Evolutionary conservation across 2,329 filamentous ascomycete species (phyloP), one percentile per base, ranked within the genome.

Genomic region (Trichophyton simii): DNA sequence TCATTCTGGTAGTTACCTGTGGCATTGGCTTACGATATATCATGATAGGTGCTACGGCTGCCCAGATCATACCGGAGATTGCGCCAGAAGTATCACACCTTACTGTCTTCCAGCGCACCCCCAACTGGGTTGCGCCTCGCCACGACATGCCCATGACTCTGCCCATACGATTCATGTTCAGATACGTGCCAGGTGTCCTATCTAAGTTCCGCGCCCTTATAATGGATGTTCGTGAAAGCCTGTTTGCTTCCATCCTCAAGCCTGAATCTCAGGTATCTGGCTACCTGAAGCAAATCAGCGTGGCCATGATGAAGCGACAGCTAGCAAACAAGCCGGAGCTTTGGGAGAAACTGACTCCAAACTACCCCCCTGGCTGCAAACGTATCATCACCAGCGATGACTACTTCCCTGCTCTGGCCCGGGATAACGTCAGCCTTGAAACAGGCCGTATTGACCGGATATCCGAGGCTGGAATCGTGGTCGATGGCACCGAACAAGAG

Each of bases 71-170:
- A 34, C 82, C 82, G 0, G 81, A 83, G 59, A 74, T 84, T 38
- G 77, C 78, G 1, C 79, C 80, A 50, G 72, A 76, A 2, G 79
- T 78, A 8, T 73, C 76, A 1, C 72, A 77, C 11, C 69, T 85
- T 15, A 79, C 78, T 0, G 71, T 85, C 13, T 84, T 81, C 68
- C 82, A 85, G 67, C 74, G 83, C 15, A 81, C 80, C 0, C 80
- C 83, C 0, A 84, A 84, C 65, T 85, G 82, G 81, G 69, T 84
- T 4, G 75, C 82, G 1, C 81, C 82, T 2, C 79, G 82, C 15
- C 63, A 72, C 2, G 82, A 85, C 61, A 71, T 69, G 1, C 70
- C 75, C 0, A 75, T 84, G 2, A 74, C 78, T 1, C 60, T 73
- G 0, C 62, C 77, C 48, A 72, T 75, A 64, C 72, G 76, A 28